Evolutionary conservation across 768 basidiomycete species (phyloP).

Genomic region (Cystobasidium ongulense): DNA sequence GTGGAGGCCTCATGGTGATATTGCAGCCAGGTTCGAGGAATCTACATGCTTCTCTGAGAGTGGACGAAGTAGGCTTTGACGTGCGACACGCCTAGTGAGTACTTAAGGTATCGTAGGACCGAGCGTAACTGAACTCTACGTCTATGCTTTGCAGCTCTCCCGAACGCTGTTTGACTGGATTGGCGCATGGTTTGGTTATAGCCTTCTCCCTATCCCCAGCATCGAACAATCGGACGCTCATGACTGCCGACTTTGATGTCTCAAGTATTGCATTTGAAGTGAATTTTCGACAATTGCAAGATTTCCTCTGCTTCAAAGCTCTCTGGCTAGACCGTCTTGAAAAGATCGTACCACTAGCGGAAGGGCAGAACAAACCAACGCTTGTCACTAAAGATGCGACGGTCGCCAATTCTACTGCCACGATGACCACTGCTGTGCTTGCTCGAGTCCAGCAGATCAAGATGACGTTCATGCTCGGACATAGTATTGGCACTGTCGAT

Average conservation of each 20-base stretch:
- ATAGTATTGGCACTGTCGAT: constrained; percentile 66
- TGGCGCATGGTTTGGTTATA: constrained; percentile 62
- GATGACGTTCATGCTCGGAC: constrained; percentile 72
- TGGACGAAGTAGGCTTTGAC: constrained; percentile 70
- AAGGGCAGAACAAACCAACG: constrained; percentile 38
- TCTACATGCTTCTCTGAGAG: constrained; percentile 64
- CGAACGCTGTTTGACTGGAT: constrained; percentile 57
- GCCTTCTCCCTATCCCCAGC: constrained; percentile 61
- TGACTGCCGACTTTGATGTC: constrained; percentile 32
- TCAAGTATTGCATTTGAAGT: constrained; percentile 73
- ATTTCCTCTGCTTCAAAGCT: constrained; percentile 87
- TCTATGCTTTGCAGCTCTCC: constrained; percentile 34
- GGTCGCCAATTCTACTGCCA: constrained; percentile 45
- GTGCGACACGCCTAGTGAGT: constrained; percentile 56
- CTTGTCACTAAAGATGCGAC: constrained; percentile 35
- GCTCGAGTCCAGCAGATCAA: constrained; percentile 65
- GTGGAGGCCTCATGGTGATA: constrained; percentile 78
- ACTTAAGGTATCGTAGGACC: background rate
- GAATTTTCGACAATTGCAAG: constrained; percentile 76
- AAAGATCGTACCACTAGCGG: constrained; percentile 53
- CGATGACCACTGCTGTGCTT: constrained; percentile 58
- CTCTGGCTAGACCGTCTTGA: constrained; percentile 88
- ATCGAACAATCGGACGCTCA: constrained; percentile 42
- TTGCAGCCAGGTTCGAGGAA: constrained; percentile 65
- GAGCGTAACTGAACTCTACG: constrained; percentile 33